Evolutionary conservation across 306 rosid species (phyloP), one percentile per base, ranked within the genome.

Genomic region (Crotalaria pallida): DNA sequence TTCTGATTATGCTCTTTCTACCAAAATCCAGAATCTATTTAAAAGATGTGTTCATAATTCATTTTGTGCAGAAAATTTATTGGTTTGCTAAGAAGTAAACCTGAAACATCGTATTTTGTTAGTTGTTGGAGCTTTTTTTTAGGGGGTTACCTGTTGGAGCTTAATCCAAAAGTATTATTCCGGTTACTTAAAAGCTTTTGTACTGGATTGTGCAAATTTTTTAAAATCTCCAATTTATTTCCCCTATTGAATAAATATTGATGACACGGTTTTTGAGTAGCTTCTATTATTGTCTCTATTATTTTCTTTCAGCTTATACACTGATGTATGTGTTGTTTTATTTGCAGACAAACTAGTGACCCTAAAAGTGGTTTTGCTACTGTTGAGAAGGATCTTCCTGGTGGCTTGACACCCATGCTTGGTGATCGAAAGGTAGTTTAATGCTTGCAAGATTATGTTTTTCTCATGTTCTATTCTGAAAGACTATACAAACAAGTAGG

Each of bases 331-430:
- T 29, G 53, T 71, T 19, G 58, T 65, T 52, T 18, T 65, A 49
- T 82, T 78, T 72, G 59, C 85, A 94, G 99, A 80, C 97, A 94
- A 87, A 90, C 97, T 18, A 91, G 97, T 65, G 99, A 94, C 78
- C 97, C 95, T 2, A 84, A 89, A 80, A 91, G 96, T 77, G 97
- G 97, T 82, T 94, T 90, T 81, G 99, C 99, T 58, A 91, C 99
- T 9, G 99, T 90, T 27, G 99, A 94, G 84, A 90, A 89, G 77
- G 99, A 88, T 77, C 79, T 88, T 67, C 97, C 95, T 5, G 99
- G 99, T 58, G 95, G 97, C 77, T 84, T 91, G 95, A 94, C 97
- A 15, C 97, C 96, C 34, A 91, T 94, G 99, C 99, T 94, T 67
- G 97, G 99, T 58, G 97, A 94, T 83, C 86, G 88, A 50, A 94